Evolutionary conservation across 106 monocot species (phyloP).

Genomic region (Dactylorhiza incarnata): DNA sequence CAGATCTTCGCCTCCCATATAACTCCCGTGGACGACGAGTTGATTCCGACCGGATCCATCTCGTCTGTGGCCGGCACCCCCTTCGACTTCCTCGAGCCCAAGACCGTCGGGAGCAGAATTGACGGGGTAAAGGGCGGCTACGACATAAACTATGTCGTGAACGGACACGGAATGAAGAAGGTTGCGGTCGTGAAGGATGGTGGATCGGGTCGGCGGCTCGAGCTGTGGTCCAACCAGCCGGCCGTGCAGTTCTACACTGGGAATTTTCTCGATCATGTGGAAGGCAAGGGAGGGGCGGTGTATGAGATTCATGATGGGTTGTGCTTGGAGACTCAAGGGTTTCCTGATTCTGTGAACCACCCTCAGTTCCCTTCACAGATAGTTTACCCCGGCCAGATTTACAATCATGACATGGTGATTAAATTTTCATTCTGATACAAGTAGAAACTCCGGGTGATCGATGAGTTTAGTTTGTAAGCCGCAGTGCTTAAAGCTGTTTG

Average conservation of each 20-base stretch:
- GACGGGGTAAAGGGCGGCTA: constrained; percentile 36
- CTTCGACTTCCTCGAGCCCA: constrained; percentile 26
- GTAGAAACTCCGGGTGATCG: background rate
- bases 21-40: constrained; percentile 22
- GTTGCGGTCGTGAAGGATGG: constrained; percentile 45
- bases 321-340: constrained; percentile 83
- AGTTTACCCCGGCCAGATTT: constrained; percentile 47
- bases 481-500: too few species aligned
- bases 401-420: constrained; percentile 65
- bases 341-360: constrained; percentile 70
- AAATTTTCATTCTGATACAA: constrained; percentile 41
- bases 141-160: constrained; percentile 64
- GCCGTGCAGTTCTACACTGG: constrained; percentile 83
- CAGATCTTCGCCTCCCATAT: constrained; percentile 51
- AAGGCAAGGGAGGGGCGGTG: constrained; percentile 48
- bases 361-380: constrained; percentile 70
- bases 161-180: constrained; percentile 40
- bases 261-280: constrained; percentile 34
- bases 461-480: too few species aligned
- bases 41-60: constrained; percentile 37
- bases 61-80: constrained; percentile 20
- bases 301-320: constrained; percentile 43
- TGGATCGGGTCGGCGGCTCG: constrained; percentile 36
- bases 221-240: constrained; percentile 67
- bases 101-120: constrained; percentile 35